Conservation (phyloP, 306 rosid species). For the Inga oerstediana region DNA sequence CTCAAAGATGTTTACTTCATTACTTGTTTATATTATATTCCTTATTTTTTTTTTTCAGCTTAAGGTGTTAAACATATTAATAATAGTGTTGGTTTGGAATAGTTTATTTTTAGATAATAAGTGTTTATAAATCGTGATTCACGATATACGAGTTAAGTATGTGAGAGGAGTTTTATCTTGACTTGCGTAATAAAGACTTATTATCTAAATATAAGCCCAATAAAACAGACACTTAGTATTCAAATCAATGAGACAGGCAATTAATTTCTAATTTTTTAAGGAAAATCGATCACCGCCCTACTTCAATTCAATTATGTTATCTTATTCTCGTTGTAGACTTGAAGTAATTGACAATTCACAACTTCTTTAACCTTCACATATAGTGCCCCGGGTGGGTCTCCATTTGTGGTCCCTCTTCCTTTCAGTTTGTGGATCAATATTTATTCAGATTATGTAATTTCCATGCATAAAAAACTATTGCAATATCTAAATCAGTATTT, state of each 20-base stretch:
- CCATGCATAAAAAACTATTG: background rate
- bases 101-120: too few relatives aligned
- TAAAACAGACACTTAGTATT: background rate
- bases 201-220: too few relatives aligned
- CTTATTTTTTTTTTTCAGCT: background rate
- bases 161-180: too few relatives aligned
- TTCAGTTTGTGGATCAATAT: conserved; percentile 25
- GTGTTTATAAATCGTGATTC: too few relatives aligned
- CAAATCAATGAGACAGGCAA: background rate
- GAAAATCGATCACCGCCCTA: background rate
- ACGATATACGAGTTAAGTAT: too few relatives aligned
- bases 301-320: background rate
- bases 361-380: conserved; percentile 39
- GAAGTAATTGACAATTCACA: conserved; percentile 24
- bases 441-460: conserved; percentile 18
- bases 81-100: too few relatives aligned
- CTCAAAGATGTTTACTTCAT: background rate
- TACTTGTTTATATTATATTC: background rate
- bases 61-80: background rate
- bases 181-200: too few relatives aligned
- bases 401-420: conserved; percentile 21
- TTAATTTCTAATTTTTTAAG: too few relatives aligned
- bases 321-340: background rate
- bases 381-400: conserved; percentile 46
- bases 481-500: background rate